Base-by-base conservation (phyloP, 768 basidiomycete species). In the Xerocomellus amylosporus region DNA sequence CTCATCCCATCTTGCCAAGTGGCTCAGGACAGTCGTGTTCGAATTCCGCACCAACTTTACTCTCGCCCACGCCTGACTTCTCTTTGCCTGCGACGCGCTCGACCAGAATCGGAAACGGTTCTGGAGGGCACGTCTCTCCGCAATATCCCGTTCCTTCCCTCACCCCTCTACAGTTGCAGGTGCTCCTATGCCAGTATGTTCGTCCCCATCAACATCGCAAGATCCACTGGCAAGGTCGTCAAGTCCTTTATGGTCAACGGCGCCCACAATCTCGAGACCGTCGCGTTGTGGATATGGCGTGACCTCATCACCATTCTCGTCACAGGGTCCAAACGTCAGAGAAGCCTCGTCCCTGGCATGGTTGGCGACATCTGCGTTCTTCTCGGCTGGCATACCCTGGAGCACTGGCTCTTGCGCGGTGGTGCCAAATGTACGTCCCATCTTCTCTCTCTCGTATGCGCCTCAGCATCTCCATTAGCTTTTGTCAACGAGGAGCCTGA, bases 231-330 rank as follows among this genome's bases (percentile, higher is more conserved):
- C 15, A 77, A 74, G 36, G 38, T 72, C 22, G 63, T 85, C 60
- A 84, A 79, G 58, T 70, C 73, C 0, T 84, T 85, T 51, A 63
- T 67, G 22, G 64, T 85, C 20, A 66, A 66, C 4, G 84, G 84
- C 4, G 77, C 77, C 1, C 74, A 76, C 30, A 73, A 73, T 22
- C 70, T 85, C 19, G 73, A 78, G 26, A 70, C 68, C 13, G 72
- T 79, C 38, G 54, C 81, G 8, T 66, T 85, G 17, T 87, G 84
- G 83, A 79, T 87, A 49, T 87, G 86, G 86, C 77, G 86, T 7
- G 87, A 88, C 55, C 73, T 87, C 56, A 63, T 88, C 9, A 79
- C 77, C 24, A 69, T 87, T 66, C 75, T 82, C 8, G 76, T 77
- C 0, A 69, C 61, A 54, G 65, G 75, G 58, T 49, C 68, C 38